Percentiles rank a stretch among this genome's conserved stretches.
phyloP scores from a whole-genome alignment of 2,329 filamentous ascomycete species.

The Pezicula radicicola region DNA sequence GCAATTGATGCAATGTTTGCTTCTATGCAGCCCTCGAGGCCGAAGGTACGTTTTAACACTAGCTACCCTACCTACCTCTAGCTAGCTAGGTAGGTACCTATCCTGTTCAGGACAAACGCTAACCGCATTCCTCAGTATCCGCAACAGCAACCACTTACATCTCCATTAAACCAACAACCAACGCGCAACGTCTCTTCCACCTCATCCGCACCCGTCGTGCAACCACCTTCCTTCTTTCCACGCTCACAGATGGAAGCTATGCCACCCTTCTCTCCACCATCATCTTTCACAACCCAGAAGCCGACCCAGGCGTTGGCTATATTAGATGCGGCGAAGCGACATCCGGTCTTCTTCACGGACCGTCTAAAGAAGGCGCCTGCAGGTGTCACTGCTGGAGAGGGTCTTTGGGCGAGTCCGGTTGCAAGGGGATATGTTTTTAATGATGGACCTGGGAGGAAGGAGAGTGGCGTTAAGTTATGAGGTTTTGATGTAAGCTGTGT shows the following conservation, averaged over 20 bases:
- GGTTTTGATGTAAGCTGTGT: constrained; percentile 18
- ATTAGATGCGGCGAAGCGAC: constrained; percentile 53
- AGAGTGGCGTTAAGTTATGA: constrained; percentile 21
- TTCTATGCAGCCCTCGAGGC: constrained; percentile 17
- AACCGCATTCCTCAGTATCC: constrained; percentile 2
- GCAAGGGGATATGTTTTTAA: constrained; percentile 61
- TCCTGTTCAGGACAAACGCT: neutral
- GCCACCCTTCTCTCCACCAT: constrained; percentile 30
- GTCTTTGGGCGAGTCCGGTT: constrained; percentile 43
- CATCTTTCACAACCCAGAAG: constrained; percentile 14
- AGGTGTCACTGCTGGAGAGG: constrained; percentile 17
- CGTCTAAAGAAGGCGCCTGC: constrained; percentile 55
- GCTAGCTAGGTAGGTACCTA: no score
- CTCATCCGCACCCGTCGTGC: neutral
- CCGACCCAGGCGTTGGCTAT: constrained; percentile 19
- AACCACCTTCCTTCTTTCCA: constrained; percentile 19
- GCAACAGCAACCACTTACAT: constrained; percentile 2
- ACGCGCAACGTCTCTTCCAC: constrained; percentile 1
- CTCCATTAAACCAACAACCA: constrained; percentile 16
- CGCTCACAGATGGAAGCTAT: constrained; percentile 47
- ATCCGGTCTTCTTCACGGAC: constrained; percentile 76
- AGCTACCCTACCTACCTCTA: no score
- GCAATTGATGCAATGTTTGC: constrained; percentile 11
- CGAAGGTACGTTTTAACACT: constrained; percentile 9
- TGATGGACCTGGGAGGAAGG: constrained; percentile 32